Base-by-base conservation (phyloP, 2,329 filamentous ascomycete genomes). In the Botrytis byssoidea region DNA sequence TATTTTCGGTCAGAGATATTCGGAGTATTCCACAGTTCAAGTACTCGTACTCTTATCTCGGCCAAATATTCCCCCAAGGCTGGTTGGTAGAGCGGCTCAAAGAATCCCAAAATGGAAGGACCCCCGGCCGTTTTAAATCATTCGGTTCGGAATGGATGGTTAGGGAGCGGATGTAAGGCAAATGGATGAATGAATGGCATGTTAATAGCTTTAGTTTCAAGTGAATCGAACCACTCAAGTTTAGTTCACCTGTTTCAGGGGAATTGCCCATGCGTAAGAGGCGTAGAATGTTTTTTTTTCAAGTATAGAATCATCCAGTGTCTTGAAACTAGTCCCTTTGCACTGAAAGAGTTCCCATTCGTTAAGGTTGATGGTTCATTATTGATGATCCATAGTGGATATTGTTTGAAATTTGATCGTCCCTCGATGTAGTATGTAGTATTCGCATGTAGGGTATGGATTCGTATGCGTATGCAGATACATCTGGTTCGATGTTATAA, bases 51-150 rank as follows among this genome's bases (percentile, higher is more conserved):
- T 35, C 35, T 66, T 66, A 66, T 66, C 63, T 48, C 63, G 63
- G 63, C 29, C 40, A 22, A 35, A 51, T n/a, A 14, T 12, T 46
- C 5, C 40, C 6, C 12, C 22, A 22, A 35, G 40, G n/a, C 42
- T 32, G 63, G 29, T 66, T 32, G 63, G 29, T 48, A 48, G 29
- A 20, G 63, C 63, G 63, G 63, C 42, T 29, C 12, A 35, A 35
- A 29, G 29, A 48, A 35, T 48, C 63, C 63, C 44, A 66, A 48
- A 66, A 66, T 48, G 42, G 63, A 44, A 66, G 63, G 63, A 66
- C 42, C 63, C 63, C 51, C 51, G n/a, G 42, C 63, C 63, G 42
- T 35, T 44, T 46, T 32, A 32, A 65, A 46, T 22, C 42, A 29
- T 10, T 29, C 22, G 40, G 29, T 29, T 18, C 51, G 51, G 51